Evolutionary conservation across 202 grass and related monocot genomes (phyloP).

Genomic region (Elaeis oleifera): DNA sequence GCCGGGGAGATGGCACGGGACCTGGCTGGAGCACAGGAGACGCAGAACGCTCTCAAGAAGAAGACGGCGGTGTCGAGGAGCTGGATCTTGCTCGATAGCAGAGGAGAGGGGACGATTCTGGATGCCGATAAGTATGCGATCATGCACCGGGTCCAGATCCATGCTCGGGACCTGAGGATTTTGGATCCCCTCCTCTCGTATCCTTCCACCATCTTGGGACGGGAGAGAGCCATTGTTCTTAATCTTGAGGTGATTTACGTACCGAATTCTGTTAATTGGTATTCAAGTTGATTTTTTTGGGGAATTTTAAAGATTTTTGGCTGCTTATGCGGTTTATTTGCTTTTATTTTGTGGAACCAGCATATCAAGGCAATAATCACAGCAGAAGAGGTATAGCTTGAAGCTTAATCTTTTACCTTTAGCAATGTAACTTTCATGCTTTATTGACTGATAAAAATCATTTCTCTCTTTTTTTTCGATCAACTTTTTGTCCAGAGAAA

Average conservation of each 20-base stretch:
- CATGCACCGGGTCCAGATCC: no score
- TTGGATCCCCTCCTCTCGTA: no score
- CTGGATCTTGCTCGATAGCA: constrained; percentile 73
- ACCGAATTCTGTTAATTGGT: neutral
- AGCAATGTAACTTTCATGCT: no score
- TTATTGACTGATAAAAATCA: no score
- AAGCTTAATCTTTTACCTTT: no score
- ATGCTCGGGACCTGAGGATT: no score
- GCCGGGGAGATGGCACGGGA: constrained; percentile 1
- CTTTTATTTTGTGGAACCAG: constrained; percentile 37
- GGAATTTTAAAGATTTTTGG: constrained; percentile 17
- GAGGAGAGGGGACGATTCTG: constrained; percentile 59
- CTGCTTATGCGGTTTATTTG: constrained; percentile 16
- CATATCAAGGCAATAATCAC: constrained; percentile 98
- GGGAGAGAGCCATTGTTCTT: constrained; percentile 81
- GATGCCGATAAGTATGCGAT: no score
- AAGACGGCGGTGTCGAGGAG: constrained; percentile 41
- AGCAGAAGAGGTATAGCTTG: constrained; percentile 62
- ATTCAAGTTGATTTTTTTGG: constrained; percentile 1
- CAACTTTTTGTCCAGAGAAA: no score
- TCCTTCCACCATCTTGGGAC: constrained; percentile 77
- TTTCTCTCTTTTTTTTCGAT: no score
- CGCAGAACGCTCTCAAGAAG: constrained; percentile 33
- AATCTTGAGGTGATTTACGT: constrained; percentile 61
- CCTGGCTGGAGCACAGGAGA: neutral